Conservation (phyloP, 805 yeast genomes). For the Myxozyma neglecta region DNA sequence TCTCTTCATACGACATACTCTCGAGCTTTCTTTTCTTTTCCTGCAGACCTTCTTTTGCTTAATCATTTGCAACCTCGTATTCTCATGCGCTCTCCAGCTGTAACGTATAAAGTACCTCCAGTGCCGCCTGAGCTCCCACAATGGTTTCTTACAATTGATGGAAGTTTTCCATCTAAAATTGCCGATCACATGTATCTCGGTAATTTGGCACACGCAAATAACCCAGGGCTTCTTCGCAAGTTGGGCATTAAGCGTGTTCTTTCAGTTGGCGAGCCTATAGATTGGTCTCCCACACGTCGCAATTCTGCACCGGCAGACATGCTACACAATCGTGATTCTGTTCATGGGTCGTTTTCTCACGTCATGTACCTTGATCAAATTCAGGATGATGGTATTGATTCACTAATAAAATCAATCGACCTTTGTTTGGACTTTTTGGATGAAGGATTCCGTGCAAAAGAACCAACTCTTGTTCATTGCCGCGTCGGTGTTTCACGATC, state of each 20-base stretch:
- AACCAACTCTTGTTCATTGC: conserved; percentile 77
- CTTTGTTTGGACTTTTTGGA: conserved; percentile 61
- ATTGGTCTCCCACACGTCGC: conserved; percentile 25
- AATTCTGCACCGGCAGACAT: conserved; percentile 1
- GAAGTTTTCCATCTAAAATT: conserved; percentile 81
- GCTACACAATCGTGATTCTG: not conserved
- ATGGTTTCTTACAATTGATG: conserved; percentile 46
- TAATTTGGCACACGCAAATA: conserved; percentile 76
- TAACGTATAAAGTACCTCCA: conserved; percentile 5
- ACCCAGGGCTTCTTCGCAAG: conserved; percentile 58
- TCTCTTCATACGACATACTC: conserved; percentile 62
- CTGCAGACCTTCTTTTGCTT: conserved; percentile 67
- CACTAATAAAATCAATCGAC: conserved; percentile 61
- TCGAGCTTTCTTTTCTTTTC: conserved; percentile 82
- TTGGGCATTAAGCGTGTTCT: conserved; percentile 73
- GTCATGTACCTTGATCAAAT: conserved; percentile 68
- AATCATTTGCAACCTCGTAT: conserved; percentile 64
- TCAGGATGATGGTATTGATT: conserved; percentile 90
- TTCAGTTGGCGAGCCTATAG: conserved; percentile 73
- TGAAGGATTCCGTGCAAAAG: conserved; percentile 47
- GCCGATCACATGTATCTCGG: conserved; percentile 85
- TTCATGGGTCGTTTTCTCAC: conserved; percentile 41
- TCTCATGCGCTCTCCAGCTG: conserved; percentile 49
- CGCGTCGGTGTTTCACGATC: conserved; percentile 94
- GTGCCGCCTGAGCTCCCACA: conserved; percentile 21